Evolutionary conservation across 1,284 basidiomycete genomes (phyloP).

Genomic region (Marasmius fiardii): DNA sequence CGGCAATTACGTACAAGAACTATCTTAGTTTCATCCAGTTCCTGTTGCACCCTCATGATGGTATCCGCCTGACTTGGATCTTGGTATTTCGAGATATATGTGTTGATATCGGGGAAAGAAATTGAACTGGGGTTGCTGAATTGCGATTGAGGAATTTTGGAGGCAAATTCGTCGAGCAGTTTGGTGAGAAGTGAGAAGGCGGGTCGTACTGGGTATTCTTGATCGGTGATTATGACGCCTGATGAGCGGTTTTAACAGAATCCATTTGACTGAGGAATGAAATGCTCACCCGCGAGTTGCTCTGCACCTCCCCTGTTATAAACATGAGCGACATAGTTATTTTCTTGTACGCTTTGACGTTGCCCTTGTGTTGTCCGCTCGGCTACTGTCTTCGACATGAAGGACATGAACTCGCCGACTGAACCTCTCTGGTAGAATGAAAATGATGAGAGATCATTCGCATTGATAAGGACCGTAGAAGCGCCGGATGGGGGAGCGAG

Average conservation of each 20-base stretch:
- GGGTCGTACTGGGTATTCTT: conserved; percentile 95
- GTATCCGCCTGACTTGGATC: conserved; percentile 98
- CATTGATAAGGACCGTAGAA: conserved; percentile 66
- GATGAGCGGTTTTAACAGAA: conserved; percentile 14
- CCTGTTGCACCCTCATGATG: conserved; percentile 98
- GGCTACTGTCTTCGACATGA: conserved; percentile 91
- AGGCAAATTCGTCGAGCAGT: conserved; percentile 89
- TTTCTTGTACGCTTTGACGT: conserved; percentile 94
- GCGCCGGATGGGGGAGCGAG: conserved; percentile 54
- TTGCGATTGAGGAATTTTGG: conserved; percentile 72
- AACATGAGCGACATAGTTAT: conserved; percentile 91
- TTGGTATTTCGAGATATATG: conserved; percentile 92
- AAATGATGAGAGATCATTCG: conserved; percentile 88
- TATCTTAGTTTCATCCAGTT: conserved; percentile 99
- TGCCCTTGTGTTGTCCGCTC: conserved; percentile 87
- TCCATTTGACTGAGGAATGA: background rate
- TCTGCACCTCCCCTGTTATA: conserved; percentile 83
- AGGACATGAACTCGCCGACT: conserved; percentile 85
- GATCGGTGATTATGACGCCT: conserved; percentile 93
- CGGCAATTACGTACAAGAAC: conserved; percentile 64
- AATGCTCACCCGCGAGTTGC: conserved; percentile 67
- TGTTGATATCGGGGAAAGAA: conserved; percentile 70
- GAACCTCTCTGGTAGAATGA: conserved; percentile 91
- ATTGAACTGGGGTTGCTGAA: conserved; percentile 63
- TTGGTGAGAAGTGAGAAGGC: conserved; percentile 96